Percentiles rank a stretch among this genome's conserved stretches.
Conservation (phyloP, 768 basidiomycete species). For the Leccinum ochraceum region DNA sequence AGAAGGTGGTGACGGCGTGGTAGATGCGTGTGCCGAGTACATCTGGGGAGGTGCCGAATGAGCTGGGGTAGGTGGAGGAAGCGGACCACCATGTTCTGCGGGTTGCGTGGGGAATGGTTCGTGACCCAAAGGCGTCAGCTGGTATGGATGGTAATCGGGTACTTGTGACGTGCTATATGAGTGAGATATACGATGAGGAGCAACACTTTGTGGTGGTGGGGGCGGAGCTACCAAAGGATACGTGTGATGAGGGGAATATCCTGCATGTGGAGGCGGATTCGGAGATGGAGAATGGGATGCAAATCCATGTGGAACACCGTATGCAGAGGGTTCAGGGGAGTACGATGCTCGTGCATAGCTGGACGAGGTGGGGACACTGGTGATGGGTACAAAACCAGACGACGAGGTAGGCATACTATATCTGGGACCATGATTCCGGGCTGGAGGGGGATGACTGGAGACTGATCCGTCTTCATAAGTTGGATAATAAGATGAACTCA, state of each 20-base stretch:
- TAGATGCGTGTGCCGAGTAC: slow-evolving; percentile 18
- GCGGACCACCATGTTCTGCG: slow-evolving; percentile 24
- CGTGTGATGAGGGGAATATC: slow-evolving; percentile 23
- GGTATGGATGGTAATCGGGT: slow-evolving; percentile 29
- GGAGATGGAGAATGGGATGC: slow-evolving; percentile 33
- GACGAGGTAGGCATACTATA: slow-evolving; percentile 67
- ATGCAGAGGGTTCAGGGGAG: slow-evolving; percentile 33
- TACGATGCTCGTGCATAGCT: slow-evolving; percentile 39
- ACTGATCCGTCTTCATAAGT: slow-evolving; percentile 43
- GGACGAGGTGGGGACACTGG: slow-evolving; percentile 36
- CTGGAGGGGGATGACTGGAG: slow-evolving; percentile 34
- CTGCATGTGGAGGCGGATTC: slow-evolving; percentile 15
- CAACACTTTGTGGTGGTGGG: slow-evolving; percentile 14
- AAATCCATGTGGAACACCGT: slow-evolving; percentile 42
- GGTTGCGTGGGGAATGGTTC: slow-evolving; percentile 31
- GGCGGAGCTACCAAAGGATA: slow-evolving; percentile 4
- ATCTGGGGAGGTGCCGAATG: slow-evolving; percentile 29
- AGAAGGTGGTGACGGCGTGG: slow-evolving; percentile 29
- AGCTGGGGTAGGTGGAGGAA: slow-evolving; percentile 23
- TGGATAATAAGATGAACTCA: slow-evolving; percentile 44
- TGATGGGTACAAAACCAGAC: slow-evolving; percentile 67
- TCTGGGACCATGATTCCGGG: slow-evolving; percentile 51
- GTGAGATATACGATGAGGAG: slow-evolving; percentile 26
- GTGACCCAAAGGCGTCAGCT: slow-evolving; percentile 15
- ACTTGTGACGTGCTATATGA: slow-evolving; percentile 31